Evolutionary conservation across 306 rosid genomes (phyloP).

Genomic region (Fagus crenata): DNA sequence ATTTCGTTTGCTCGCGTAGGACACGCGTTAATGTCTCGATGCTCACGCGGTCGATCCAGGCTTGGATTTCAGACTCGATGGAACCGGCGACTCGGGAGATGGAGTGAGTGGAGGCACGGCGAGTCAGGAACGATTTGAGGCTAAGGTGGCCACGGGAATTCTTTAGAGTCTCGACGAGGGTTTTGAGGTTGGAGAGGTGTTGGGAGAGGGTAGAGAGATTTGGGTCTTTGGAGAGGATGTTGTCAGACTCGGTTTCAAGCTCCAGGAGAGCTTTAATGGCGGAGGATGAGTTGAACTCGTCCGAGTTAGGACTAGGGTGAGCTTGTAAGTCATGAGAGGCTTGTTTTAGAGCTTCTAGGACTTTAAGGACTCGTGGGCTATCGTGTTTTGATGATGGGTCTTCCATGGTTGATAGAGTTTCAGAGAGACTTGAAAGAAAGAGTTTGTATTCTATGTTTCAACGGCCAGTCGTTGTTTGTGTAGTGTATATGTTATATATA

Average conservation of each 20-base stretch:
- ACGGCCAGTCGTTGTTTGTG: conserved; percentile 19
- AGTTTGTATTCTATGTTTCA: not conserved
- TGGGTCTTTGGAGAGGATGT: conserved; percentile 59
- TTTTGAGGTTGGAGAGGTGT: conserved; percentile 59
- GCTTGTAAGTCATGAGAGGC: conserved; percentile 65
- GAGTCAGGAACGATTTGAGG: conserved; percentile 59
- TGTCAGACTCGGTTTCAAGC: conserved; percentile 64
- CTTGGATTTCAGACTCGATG: conserved; percentile 72
- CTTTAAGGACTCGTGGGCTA: conserved; percentile 50
- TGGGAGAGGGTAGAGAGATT: conserved; percentile 52
- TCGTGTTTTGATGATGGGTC: conserved; percentile 33
- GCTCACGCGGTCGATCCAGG: conserved; percentile 85
- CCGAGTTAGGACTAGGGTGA: conserved; percentile 42
- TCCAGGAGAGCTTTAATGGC: conserved; percentile 75
- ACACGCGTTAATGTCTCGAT: conserved; percentile 35
- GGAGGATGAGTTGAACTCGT: conserved; percentile 55
- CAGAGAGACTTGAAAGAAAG: not conserved
- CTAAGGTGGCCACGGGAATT: conserved; percentile 28
- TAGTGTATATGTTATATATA: too few relatives aligned
- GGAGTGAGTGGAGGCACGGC: conserved; percentile 59
- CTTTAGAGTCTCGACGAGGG: conserved; percentile 46
- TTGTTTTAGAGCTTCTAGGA: conserved; percentile 81
- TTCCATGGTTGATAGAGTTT: conserved; percentile 40
- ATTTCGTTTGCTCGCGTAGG: conserved; percentile 23
- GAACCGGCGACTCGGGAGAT: conserved; percentile 63